Conservation (phyloP, 805 yeast genomes). For the Metschnikowia gruessii region DNA sequence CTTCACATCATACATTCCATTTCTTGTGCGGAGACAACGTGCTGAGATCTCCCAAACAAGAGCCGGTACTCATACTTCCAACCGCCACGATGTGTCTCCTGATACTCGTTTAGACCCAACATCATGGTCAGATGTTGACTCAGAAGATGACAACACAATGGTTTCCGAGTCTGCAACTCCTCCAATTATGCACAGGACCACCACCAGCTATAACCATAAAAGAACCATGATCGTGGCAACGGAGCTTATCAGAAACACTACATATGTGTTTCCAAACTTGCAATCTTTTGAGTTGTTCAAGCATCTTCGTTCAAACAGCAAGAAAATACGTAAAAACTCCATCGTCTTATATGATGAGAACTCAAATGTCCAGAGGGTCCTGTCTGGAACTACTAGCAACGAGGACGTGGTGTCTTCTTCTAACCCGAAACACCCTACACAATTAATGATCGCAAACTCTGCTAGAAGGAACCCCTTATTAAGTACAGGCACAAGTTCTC, state of each 20-base stretch:
- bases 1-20: constrained; percentile 38
- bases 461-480: too few relatives aligned
- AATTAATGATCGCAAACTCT: too few relatives aligned
- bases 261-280: constrained; percentile 31
- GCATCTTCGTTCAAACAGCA: constrained; percentile 22
- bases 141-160: constrained; percentile 16
- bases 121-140: not conserved
- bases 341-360: constrained; percentile 13
- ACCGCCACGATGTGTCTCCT: not conserved
- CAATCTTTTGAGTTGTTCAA: constrained; percentile 31
- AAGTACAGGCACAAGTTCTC: too few relatives aligned
- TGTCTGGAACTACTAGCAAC: not conserved
- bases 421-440: not conserved
- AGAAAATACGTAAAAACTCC: constrained; percentile 24
- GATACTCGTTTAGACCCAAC: not conserved
- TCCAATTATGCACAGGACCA: constrained; percentile 22
- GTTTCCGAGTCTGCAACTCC: constrained; percentile 5
- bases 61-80: not conserved
- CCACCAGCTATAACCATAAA: constrained; percentile 27
- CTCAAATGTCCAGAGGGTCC: constrained; percentile 3
- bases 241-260: constrained; percentile 31
- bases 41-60: constrained; percentile 9
- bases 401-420: not conserved
- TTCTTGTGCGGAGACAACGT: constrained; percentile 31
- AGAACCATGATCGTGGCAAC: constrained; percentile 31